Evolutionary conservation across 306 rosid genomes (phyloP).

Genomic region (Hippophae rhamnoides): DNA sequence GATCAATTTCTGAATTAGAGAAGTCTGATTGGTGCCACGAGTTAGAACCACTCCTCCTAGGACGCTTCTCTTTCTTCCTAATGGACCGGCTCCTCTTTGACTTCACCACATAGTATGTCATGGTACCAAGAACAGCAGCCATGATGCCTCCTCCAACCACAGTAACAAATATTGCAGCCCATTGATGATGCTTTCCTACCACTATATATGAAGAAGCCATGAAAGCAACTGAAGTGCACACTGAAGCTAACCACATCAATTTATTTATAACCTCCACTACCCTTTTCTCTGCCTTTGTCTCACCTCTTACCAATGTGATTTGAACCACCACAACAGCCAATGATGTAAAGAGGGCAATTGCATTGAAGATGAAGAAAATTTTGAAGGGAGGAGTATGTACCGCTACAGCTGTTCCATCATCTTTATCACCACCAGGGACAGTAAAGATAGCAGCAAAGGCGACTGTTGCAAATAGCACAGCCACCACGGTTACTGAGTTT

Average conservation of each 20-base stretch:
- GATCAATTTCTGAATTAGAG: slow-evolving; percentile 80
- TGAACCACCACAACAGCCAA: slow-evolving; percentile 97
- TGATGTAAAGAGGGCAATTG: slow-evolving; percentile 86
- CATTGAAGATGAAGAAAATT: slow-evolving; percentile 85
- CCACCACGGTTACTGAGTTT: slow-evolving; percentile 94
- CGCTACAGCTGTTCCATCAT: slow-evolving; percentile 61
- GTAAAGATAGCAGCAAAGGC: slow-evolving; percentile 98
- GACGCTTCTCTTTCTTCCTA: slow-evolving; percentile 61
- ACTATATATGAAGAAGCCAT: slow-evolving; percentile 89
- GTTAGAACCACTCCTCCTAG: slow-evolving; percentile 68
- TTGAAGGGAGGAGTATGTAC: slow-evolving; percentile 48
- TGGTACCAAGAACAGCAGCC: slow-evolving; percentile 89
- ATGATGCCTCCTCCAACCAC: slow-evolving; percentile 91
- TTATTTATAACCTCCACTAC: slow-evolving; percentile 89
- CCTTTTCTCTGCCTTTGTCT: slow-evolving; percentile 86
- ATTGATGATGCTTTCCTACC: slow-evolving; percentile 42
- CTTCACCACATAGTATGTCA: slow-evolving; percentile 89
- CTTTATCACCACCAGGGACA: slow-evolving; percentile 69
- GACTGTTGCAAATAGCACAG: slow-evolving; percentile 95
- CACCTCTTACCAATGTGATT: slow-evolving; percentile 93
- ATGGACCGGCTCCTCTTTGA: slow-evolving; percentile 57
- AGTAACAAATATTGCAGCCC: slow-evolving; percentile 87
- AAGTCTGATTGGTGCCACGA: slow-evolving; percentile 87
- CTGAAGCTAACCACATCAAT: slow-evolving; percentile 95
- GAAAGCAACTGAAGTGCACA: slow-evolving; percentile 90